Percentiles rank a stretch among this genome's conserved stretches.
Conservation (phyloP, 2,329 filamentous ascomycete genomes). For the Aspergillus sclerotialis region DNA sequence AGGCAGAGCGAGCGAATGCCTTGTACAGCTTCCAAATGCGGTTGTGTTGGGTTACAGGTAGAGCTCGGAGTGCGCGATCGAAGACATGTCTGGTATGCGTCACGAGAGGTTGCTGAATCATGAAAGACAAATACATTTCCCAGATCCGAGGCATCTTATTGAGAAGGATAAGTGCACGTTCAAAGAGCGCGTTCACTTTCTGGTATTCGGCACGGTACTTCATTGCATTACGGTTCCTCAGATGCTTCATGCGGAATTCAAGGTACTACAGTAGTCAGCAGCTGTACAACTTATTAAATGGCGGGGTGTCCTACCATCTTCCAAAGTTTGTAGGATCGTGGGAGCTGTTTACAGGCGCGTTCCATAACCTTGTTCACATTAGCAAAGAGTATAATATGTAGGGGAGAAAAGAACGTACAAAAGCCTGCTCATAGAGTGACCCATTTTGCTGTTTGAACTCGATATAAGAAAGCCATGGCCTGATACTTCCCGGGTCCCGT, state of each 20-base stretch:
- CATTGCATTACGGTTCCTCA: slow-evolving; percentile 75
- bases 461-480: slow-evolving; percentile 93
- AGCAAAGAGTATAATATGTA: neutral
- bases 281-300: neutral
- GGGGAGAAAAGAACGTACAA: slow-evolving; percentile 40
- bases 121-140: slow-evolving; percentile 92
- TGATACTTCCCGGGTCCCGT: slow-evolving; percentile 75
- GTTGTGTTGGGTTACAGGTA: slow-evolving; percentile 92
- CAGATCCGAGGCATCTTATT: slow-evolving; percentile 99
- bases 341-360: slow-evolving; percentile 80
- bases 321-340: slow-evolving; percentile 96
- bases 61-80: slow-evolving; percentile 80
- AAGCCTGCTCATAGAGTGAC: slow-evolving; percentile 75
- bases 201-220: slow-evolving; percentile 72
- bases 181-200: slow-evolving; percentile 93
- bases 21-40: slow-evolving; percentile 90
- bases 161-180: slow-evolving; percentile 81
- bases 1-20: slow-evolving; percentile 83
- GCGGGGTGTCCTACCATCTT: slow-evolving; percentile 60
- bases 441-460: slow-evolving; percentile 86
- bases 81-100: slow-evolving; percentile 82
- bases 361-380: slow-evolving; percentile 58
- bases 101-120: slow-evolving; percentile 85
- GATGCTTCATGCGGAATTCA: slow-evolving; percentile 71
- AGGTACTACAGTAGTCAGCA: slow-evolving; percentile 59